These are phyloP conservation scores for Incumbomyces lentus DNA, from an alignment of 2,329 filamentous ascomycete genomes.

Conservation along the genomic window DNA sequence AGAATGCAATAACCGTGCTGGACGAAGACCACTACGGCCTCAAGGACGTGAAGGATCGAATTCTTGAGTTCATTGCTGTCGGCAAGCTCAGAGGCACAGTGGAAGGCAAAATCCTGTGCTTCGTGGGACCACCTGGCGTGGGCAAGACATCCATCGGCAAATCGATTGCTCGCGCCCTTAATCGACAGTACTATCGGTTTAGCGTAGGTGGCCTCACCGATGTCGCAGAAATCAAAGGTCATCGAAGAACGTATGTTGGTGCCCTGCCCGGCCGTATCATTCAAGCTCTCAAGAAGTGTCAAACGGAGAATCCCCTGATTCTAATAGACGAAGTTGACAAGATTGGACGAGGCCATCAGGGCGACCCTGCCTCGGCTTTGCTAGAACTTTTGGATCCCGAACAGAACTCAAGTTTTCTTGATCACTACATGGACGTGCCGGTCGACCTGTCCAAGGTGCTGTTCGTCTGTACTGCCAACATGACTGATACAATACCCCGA, in stretches of 20 bases:
- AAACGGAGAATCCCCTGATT: slow-evolving; percentile 94
- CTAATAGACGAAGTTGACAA: slow-evolving; percentile 98
- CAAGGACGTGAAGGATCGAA: slow-evolving; percentile 97
- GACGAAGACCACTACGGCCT: slow-evolving; percentile 95
- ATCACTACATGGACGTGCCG: slow-evolving; percentile 97
- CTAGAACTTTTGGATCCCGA: slow-evolving; percentile 92
- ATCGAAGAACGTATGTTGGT: slow-evolving; percentile 90
- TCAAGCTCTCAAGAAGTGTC: slow-evolving; percentile 95
- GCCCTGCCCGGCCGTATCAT: slow-evolving; percentile 93
- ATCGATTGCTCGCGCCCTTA: slow-evolving; percentile 87
- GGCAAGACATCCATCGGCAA: slow-evolving; percentile 99
- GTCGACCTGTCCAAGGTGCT: slow-evolving; percentile 95
- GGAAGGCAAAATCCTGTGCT: slow-evolving; percentile 95
- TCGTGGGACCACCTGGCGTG: slow-evolving; percentile 93
- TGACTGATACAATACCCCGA: slow-evolving; percentile 94
- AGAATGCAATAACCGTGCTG: slow-evolving; percentile 77
- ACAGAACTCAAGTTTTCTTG: slow-evolving; percentile 92
- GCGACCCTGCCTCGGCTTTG: slow-evolving; percentile 87
- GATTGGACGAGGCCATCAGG: slow-evolving; percentile 91
- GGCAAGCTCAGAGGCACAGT: slow-evolving; percentile 94
- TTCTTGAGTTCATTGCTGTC: slow-evolving; percentile 95
- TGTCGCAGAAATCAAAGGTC: slow-evolving; percentile 97
- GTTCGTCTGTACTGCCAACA: slow-evolving; percentile 97
- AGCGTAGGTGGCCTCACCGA: slow-evolving; percentile 94
- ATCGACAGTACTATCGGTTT: slow-evolving; percentile 95